A percentile compares a stretch with the other conserved stretches of the same genome.
phyloP scores from a whole-genome alignment of 1,284 basidiomycete genomes.

The Cryptococcus hybrid region DNA sequence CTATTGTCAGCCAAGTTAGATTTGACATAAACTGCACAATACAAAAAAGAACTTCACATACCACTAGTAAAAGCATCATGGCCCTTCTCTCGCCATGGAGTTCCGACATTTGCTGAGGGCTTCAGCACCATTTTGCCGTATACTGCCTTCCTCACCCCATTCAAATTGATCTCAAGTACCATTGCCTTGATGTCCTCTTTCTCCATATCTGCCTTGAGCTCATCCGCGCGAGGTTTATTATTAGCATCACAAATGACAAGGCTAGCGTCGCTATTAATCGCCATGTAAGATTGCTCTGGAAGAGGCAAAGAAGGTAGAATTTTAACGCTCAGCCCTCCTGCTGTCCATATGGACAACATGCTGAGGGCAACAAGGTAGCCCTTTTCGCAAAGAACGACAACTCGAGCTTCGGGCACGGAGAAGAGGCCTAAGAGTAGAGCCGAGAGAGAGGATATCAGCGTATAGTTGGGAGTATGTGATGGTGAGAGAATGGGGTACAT shows the following conservation, averaged over 20 bases:
- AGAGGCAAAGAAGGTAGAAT: constrained; percentile 38
- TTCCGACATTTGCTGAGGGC: constrained; percentile 1
- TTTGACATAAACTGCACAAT: not conserved
- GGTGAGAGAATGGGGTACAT: constrained; percentile 7
- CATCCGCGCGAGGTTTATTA: constrained; percentile 25
- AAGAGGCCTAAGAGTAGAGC: not conserved
- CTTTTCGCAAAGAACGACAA: constrained; percentile 27
- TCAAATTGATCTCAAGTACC: constrained; percentile 14
- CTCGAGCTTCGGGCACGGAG: constrained; percentile 16
- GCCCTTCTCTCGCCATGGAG: constrained; percentile 29
- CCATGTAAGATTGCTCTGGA: constrained; percentile 40
- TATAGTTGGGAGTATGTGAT: constrained; percentile 20
- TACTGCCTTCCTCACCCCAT: not conserved
- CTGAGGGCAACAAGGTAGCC: constrained; percentile 29
- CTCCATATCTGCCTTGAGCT: constrained; percentile 20
- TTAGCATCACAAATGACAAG: constrained; percentile 31
- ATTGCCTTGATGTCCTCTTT: constrained; percentile 6
- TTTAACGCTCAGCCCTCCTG: constrained; percentile 38
- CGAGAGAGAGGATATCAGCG: constrained; percentile 19
- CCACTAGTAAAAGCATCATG: constrained; percentile 49
- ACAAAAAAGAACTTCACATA: too few relatives aligned
- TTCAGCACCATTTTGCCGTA: not conserved
- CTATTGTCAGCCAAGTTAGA: not conserved
- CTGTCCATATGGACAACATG: constrained; percentile 28
- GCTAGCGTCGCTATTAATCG: constrained; percentile 28